Base-by-base conservation (phyloP, 805 yeast genomes). In the Wickerhamomyces xylosicus region DNA sequence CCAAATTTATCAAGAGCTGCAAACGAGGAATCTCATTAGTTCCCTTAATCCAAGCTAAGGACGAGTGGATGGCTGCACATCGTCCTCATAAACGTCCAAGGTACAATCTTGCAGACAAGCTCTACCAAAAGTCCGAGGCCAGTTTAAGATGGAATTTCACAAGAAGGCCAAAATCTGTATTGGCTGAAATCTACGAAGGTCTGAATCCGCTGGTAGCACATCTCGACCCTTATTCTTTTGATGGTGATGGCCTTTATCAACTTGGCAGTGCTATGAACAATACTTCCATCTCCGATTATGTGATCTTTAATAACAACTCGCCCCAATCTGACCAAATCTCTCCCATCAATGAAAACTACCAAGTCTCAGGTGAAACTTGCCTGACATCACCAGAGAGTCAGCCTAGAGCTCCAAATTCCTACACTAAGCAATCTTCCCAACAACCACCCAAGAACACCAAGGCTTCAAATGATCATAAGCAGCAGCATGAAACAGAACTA, bases 1-100 rank as follows among this genome's bases (percentile, higher is more conserved):
- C 69, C 36, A 65, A 66, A 37, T 80, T 79, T 50, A 59, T 82
- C 16, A 64, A 61, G 36, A 52, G 55, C 33, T 49, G 57, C 32
- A 59, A 56, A 43, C 52, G 57, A 39, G 52, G 57, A 22, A 45
- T 49, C 5, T 53, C 56, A 38, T 48, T 66, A 35, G 45, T 58
- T 10, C 54, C 53, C 21, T 49, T 69, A 45, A 61, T 74, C 34
- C 52, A 60, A 37, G 58, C 57, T 28, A 74, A 67, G 48, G 59
- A 67, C 29, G 48, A 53, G 16, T 58, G 63, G 58, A 49, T 61
- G 41, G 52, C 57, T 27, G 41, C 46, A n/a, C 44, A 56, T 20
- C 61, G 61, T 39, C 44, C 48, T 6, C 44, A 49, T 25, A 56
- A 51, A 43, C 58, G 50, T 22, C 75, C 77, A 3, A 65, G 65